Evolutionary conservation across 2,329 filamentous ascomycete genomes (phyloP).

Genomic region (Elsinoe fawcettii): DNA sequence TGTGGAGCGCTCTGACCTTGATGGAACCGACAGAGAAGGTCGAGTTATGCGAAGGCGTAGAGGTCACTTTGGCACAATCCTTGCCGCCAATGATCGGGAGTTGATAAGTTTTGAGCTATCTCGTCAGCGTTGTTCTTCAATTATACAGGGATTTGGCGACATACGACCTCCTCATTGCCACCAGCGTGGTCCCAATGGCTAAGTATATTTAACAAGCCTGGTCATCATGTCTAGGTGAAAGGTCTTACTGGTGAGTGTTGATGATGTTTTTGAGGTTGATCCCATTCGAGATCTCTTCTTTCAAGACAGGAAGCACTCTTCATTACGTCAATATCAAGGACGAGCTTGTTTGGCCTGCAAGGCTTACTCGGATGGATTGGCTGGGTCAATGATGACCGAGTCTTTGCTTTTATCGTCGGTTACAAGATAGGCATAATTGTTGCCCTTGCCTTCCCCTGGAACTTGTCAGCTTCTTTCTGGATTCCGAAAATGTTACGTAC

Average conservation of each 20-base stretch:
- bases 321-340: slow-evolving; percentile 7
- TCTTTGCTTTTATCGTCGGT: slow-evolving; percentile 44
- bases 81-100: slow-evolving; percentile 80
- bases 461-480: slow-evolving; percentile 15
- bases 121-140: background rate
- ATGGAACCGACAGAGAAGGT: slow-evolving; percentile 79
- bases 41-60: slow-evolving; percentile 66
- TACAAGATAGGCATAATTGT: slow-evolving; percentile 73
- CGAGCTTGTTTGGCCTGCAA: background rate
- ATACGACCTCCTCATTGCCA: slow-evolving; percentile 75
- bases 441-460: slow-evolving; percentile 64
- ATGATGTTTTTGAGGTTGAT: slow-evolving; percentile 85
- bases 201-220: slow-evolving; percentile 10
- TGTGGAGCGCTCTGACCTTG: slow-evolving; percentile 78
- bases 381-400: slow-evolving; percentile 65
- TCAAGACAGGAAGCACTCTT: slow-evolving; percentile 58
- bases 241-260: slow-evolving; percentile 87
- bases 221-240: background rate
- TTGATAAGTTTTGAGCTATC: slow-evolving; percentile 51
- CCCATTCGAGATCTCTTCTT: slow-evolving; percentile 62
- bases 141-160: slow-evolving; percentile 20
- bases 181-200: slow-evolving; percentile 94
- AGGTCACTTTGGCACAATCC: slow-evolving; percentile 72
- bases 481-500: slow-evolving; percentile 45
- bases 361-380: slow-evolving; percentile 65